Evolutionary conservation across 208 protist genomes (phyloP).

Genomic region (Leishmania arabica): DNA sequence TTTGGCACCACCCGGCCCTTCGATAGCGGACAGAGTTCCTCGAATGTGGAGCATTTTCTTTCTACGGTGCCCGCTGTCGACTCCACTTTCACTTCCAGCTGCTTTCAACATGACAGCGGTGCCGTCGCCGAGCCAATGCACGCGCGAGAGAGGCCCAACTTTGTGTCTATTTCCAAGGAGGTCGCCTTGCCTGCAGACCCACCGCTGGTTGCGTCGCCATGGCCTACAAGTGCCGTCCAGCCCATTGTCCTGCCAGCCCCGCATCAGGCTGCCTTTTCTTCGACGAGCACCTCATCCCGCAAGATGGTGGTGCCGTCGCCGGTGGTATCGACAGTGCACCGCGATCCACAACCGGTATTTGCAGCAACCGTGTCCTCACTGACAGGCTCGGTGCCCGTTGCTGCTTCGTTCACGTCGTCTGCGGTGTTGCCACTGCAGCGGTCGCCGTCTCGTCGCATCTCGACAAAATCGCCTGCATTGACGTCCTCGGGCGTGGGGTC

Average conservation of each 20-base stretch:
- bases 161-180: constrained; percentile 28
- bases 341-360: constrained; percentile 3
- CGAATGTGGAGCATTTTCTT: constrained; percentile 46
- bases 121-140: constrained; percentile 12
- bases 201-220: constrained; percentile 1
- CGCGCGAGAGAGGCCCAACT: constrained; percentile 32
- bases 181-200: constrained; percentile 8
- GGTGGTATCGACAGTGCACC: background rate
- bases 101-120: background rate
- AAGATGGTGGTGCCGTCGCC: background rate
- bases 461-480: background rate
- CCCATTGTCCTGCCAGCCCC: constrained; percentile 1
- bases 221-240: constrained; percentile 1
- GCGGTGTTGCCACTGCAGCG: background rate
- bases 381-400: background rate
- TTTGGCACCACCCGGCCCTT: constrained; percentile 48
- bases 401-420: background rate
- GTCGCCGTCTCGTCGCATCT: constrained; percentile 12
- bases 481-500: background rate
- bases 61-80: constrained; percentile 17
- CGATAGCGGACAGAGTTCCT: constrained; percentile 14
- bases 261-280: background rate
- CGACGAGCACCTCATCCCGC: background rate
- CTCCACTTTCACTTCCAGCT: constrained; percentile 9
- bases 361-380: constrained; percentile 7